phyloP scores from a whole-genome alignment of 495 filamentous ascomycete species.

The Podospora australis region DNA sequence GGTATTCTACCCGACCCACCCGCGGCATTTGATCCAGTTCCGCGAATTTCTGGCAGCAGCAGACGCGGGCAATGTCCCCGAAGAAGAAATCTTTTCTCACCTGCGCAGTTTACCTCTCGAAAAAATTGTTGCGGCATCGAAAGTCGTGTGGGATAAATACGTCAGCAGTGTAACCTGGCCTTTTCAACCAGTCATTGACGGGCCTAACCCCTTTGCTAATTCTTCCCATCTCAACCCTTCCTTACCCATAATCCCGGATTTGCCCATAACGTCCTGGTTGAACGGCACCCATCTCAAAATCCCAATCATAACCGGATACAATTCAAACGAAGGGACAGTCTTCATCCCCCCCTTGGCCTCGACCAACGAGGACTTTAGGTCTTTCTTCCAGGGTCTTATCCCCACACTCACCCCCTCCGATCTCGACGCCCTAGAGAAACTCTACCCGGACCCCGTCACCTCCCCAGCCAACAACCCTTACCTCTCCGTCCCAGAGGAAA shows the following conservation, averaged over 20 bases:
- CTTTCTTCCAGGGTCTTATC: constrained; percentile 51
- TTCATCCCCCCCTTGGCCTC: constrained; percentile 48
- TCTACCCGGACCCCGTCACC: constrained; percentile 53
- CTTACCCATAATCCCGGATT: constrained; percentile 41
- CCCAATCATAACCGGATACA: constrained; percentile 59
- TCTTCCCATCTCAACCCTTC: constrained; percentile 2
- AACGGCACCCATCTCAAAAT: constrained; percentile 47
- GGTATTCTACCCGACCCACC: constrained; percentile 47
- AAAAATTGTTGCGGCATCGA: constrained; percentile 43
- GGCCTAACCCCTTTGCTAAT: constrained; percentile 27
- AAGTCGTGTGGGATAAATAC: constrained; percentile 47
- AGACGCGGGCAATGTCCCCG: constrained; percentile 32
- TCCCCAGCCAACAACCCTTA: constrained; percentile 20
- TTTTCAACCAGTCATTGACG: constrained; percentile 63
- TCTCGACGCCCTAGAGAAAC: constrained; percentile 41
- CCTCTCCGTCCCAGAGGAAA: constrained; percentile 23
- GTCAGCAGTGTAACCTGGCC: constrained; percentile 54
- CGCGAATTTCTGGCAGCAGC: constrained; percentile 48
- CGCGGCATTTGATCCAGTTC: constrained; percentile 55
- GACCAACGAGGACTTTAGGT: constrained; percentile 41
- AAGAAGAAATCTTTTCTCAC: constrained; percentile 42
- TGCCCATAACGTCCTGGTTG: constrained; percentile 51
- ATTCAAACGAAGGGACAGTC: constrained; percentile 57
- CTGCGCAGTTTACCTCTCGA: constrained; percentile 44
- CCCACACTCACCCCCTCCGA: constrained; percentile 43